Evolutionary conservation across 2,329 filamentous ascomycete genomes (phyloP).

Genomic region (Aspergillus sp.): DNA sequence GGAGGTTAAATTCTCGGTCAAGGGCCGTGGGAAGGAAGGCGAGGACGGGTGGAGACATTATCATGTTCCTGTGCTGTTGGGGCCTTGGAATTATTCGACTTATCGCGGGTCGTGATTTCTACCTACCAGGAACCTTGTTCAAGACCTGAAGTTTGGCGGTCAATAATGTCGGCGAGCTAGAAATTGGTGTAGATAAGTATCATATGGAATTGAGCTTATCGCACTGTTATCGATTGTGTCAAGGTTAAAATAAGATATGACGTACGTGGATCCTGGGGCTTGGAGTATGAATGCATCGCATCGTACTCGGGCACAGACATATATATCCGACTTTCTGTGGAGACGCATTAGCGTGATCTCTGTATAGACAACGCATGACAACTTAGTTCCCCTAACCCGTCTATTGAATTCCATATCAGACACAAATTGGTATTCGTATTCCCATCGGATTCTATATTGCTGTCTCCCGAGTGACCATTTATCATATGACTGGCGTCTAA

Average conservation of each 20-base stretch:
- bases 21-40: slow-evolving; percentile 39
- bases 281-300: too few species aligned
- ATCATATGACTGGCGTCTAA: not conserved
- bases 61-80: slow-evolving; percentile 52
- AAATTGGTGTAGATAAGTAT: not conserved
- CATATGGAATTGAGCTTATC: not conserved
- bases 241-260: not conserved
- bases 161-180: not conserved
- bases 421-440: not conserved
- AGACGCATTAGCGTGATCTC: not conserved
- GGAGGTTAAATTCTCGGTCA: slow-evolving; percentile 51
- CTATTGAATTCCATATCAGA: not conserved
- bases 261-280: not conserved
- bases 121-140: not conserved
- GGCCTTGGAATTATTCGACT: slow-evolving; percentile 53
- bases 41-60: slow-evolving; percentile 49
- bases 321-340: not conserved
- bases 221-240: not conserved
- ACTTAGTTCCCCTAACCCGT: not conserved
- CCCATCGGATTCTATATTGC: not conserved
- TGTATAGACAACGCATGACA: not conserved
- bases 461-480: not conserved
- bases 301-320: not conserved
- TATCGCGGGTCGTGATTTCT: slow-evolving; percentile 47
- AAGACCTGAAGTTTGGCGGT: not conserved